Base-by-base conservation (phyloP, 371 early-diverging fungal species). In the Lichtheimia hyalospora region DNA sequence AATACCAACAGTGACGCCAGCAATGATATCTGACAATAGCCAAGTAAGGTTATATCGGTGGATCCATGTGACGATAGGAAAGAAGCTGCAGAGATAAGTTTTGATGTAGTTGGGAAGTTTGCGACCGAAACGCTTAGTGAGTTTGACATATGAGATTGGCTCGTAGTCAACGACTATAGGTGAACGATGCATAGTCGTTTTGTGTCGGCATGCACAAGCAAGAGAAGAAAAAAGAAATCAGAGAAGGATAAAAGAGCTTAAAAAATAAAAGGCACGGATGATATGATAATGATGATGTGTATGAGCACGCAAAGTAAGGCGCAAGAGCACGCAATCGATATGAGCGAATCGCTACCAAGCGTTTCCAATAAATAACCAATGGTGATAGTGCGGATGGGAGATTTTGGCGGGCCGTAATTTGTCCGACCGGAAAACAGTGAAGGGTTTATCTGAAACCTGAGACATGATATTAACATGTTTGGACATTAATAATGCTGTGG, bases 1-100 rank as follows among this genome's bases (percentile, higher is more conserved):
- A 49, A 91, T 74, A 14, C 92, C 94, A 39, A 94, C 90, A 16
- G 96, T 95, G 20, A 90, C 49, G 40, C 95, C 96, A 5, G 96
- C 93, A 50, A 96, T 83, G 10, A 90, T 23, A 65, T 96, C 96
- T 41, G 90, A 87, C 14, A 87, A 14, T 14, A 94, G 75, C 96
- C 96, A 95, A 13, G 73, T 61, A 1, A 55, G 40, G 42, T 57
- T 46, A 27, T 54, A 66, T 13, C 59, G 68, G 60, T 76, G 79
- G 1, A 92, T 74, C 92, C 92, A 94, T 1, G 67, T 44, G 16
- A 76, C 49, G 34, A 92, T 79, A 10, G 92, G 93, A 60, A 92
- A 83, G 15, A 84, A 64, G 20, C 71, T 54, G 27, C 59, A 43
- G 2, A 74, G 21, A 21, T 74, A 79, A 4, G 66, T 46, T 25